Percentiles rank a stretch among this genome's conserved stretches.
These are phyloP conservation scores for Calonectria honghensis DNA, from an alignment of 2,329 filamentous ascomycete genomes.

Conservation along the genomic window DNA sequence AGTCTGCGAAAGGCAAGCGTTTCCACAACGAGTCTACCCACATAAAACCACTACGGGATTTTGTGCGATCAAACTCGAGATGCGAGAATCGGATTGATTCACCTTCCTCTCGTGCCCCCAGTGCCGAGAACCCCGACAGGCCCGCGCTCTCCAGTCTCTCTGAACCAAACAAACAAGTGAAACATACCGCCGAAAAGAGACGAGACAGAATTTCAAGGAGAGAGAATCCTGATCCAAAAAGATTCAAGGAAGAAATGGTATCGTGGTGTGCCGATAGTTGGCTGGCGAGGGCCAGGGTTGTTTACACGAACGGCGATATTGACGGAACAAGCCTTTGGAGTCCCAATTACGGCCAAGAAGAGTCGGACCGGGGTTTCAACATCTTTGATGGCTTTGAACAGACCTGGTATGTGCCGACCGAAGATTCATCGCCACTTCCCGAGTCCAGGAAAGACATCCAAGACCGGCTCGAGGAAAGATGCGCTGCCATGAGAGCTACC, in stretches of 20 bases:
- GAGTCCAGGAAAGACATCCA: conserved; percentile 37
- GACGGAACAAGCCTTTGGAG: conserved; percentile 50
- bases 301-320: conserved; percentile 44
- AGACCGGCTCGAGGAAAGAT: conserved; percentile 30
- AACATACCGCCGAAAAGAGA: conserved; percentile 7
- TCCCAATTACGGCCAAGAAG: conserved; percentile 38
- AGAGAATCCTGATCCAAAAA: conserved; percentile 18
- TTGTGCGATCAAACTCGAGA: not conserved
- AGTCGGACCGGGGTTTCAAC: conserved; percentile 33
- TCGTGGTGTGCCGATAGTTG: conserved; percentile 46
- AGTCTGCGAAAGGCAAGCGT: not conserved
- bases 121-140: not conserved
- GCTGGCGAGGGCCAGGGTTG: conserved; percentile 45
- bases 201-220: not conserved
- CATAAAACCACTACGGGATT: too few relatives aligned
- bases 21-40: too few relatives aligned
- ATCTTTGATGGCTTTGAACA: conserved; percentile 52
- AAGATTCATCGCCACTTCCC: conserved; percentile 40
- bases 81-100: not conserved
- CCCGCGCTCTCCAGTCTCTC: not conserved
- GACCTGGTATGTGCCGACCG: conserved; percentile 51
- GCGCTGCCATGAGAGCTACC: conserved; percentile 27
- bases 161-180: conserved; percentile 25
- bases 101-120: not conserved
- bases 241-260: conserved; percentile 49